Percentiles rank a stretch among this genome's conserved stretches.
Conservation (phyloP, 306 rosid species). For the Carpinus fangiana region DNA sequence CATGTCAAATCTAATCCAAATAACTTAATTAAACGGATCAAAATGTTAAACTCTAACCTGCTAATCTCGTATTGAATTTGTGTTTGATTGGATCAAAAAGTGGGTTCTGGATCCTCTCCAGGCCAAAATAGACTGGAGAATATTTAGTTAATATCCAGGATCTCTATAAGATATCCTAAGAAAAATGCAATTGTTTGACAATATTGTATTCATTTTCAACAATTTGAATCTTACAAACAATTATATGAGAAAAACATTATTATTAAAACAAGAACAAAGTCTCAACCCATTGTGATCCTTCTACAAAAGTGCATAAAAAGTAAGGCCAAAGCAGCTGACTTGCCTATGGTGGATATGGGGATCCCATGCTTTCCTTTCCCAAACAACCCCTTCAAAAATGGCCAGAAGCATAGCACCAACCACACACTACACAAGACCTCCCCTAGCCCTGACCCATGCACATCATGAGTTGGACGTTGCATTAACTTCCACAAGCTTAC, state of each 20-base stretch:
- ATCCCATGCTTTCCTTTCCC: conserved; percentile 58
- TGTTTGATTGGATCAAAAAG: no score
- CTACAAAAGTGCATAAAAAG: conserved; percentile 42
- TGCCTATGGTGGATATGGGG: conserved; percentile 46
- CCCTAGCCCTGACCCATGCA: conserved; percentile 39
- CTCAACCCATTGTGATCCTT: conserved; percentile 6
- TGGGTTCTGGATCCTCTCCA: no score
- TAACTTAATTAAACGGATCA: no score
- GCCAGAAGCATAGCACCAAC: conserved; percentile 49
- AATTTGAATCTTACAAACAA: no score
- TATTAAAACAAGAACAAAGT: not conserved
- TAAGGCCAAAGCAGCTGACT: conserved; percentile 39
- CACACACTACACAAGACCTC: conserved; percentile 48
- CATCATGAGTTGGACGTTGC: conserved; percentile 10
- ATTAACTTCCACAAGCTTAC: conserved; percentile 31
- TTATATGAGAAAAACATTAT: not conserved
- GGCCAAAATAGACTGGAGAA: no score
- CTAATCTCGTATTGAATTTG: no score
- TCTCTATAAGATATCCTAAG: no score
- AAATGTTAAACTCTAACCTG: no score
- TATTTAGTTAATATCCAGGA: no score
- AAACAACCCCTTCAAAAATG: conserved; percentile 62
- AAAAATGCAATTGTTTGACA: no score
- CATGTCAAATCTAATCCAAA: no score
- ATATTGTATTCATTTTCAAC: no score